Evolutionary conservation across 495 filamentous ascomycete species (phyloP).

Genomic region (Aspergillus taichungensis): DNA sequence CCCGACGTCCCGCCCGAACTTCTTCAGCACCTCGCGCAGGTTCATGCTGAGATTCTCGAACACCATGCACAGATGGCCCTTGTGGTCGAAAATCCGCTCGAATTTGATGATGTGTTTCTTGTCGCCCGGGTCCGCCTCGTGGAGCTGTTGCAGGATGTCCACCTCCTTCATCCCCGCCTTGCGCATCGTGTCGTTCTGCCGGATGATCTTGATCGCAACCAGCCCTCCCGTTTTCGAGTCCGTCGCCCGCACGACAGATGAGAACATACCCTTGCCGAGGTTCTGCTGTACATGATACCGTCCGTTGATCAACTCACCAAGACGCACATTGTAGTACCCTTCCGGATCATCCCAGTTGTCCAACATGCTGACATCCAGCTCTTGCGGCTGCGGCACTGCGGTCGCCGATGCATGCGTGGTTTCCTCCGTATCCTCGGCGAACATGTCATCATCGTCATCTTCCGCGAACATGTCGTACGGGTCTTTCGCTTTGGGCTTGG

Average conservation of each 20-base stretch:
- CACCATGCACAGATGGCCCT: slow-evolving; percentile 89
- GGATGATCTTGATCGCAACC: slow-evolving; percentile 89
- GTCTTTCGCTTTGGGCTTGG: slow-evolving; percentile 35
- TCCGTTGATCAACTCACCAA: slow-evolving; percentile 79
- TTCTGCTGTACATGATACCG: slow-evolving; percentile 80
- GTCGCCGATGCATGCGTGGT: slow-evolving; percentile 34
- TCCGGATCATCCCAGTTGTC: slow-evolving; percentile 92
- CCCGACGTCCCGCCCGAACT: slow-evolving; percentile 88
- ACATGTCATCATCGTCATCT: slow-evolving; percentile 84
- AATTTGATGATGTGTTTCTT: slow-evolving; percentile 89
- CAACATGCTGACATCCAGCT: slow-evolving; percentile 71
- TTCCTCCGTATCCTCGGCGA: slow-evolving; percentile 54
- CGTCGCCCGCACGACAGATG: slow-evolving; percentile 83
- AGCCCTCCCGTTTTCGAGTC: slow-evolving; percentile 62
- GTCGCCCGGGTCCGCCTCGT: slow-evolving; percentile 74
- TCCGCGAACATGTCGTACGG: slow-evolving; percentile 97
- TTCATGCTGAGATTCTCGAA: slow-evolving; percentile 94
- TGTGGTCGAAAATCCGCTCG: slow-evolving; percentile 83
- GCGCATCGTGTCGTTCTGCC: slow-evolving; percentile 85
- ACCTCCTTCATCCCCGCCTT: slow-evolving; percentile 96
- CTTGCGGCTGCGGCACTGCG: slow-evolving; percentile 48
- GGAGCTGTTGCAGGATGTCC: slow-evolving; percentile 76
- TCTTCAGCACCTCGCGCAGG: slow-evolving; percentile 89
- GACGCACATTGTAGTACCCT: slow-evolving; percentile 88
- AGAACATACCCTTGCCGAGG: slow-evolving; percentile 94